Conservation (phyloP, 2,329 filamentous ascomycete species). For the Sphaerulina vaccinii region DNA sequence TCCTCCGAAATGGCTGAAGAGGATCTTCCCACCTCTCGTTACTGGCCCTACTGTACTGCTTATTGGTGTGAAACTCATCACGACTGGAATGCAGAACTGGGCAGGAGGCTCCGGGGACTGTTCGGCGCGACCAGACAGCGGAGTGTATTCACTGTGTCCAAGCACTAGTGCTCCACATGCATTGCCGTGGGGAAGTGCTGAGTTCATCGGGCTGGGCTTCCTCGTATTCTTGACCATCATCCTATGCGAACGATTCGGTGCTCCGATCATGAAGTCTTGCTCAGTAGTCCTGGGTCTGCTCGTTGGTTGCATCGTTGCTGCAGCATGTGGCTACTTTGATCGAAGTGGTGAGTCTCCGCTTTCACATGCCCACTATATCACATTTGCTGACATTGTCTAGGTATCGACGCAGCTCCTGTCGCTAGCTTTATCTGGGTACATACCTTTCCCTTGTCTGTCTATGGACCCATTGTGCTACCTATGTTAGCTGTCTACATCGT, state of each 20-base stretch:
- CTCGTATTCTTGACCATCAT: conserved; percentile 78
- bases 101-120: conserved; percentile 68
- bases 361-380: no score
- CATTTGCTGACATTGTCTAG: conserved; percentile 66
- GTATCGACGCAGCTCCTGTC: conserved; percentile 68
- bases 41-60: conserved; percentile 67
- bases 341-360: conserved; percentile 39
- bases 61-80: conserved; percentile 72
- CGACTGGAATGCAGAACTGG: conserved; percentile 73
- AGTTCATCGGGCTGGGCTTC: conserved; percentile 78
- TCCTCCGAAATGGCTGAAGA: conserved; percentile 61
- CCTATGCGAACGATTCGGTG: conserved; percentile 75
- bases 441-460: conserved; percentile 70
- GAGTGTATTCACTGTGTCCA: conserved; percentile 65
- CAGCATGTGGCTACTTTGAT: conserved; percentile 75
- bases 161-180: conserved; percentile 66
- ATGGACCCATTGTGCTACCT: conserved; percentile 71
- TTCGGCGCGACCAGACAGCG: conserved; percentile 45
- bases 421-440: conserved; percentile 77
- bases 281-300: conserved; percentile 73
- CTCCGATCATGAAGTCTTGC: conserved; percentile 80
- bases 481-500: conserved; percentile 64
- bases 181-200: conserved; percentile 72
- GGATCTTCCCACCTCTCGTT: conserved; percentile 75
- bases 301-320: conserved; percentile 75